phyloP scores from a whole-genome alignment of 345 rosid species.

The Murraya paniculata region DNA sequence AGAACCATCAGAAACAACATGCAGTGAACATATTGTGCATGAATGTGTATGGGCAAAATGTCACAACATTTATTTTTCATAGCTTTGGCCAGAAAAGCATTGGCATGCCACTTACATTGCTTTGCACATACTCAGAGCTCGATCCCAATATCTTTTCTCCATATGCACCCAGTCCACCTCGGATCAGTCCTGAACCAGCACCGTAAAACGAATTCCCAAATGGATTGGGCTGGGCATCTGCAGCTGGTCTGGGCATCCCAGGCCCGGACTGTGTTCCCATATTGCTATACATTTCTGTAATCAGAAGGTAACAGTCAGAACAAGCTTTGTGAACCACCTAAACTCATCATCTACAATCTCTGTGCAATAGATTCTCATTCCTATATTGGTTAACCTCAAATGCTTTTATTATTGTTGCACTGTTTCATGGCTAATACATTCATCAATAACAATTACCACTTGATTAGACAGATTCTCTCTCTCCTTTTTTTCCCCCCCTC shows the following conservation, averaged over 20 bases:
- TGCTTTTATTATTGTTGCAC: background rate
- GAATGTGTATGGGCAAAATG: background rate
- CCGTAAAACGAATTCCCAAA: constrained; percentile 90
- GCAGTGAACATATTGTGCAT: background rate
- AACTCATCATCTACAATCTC: background rate
- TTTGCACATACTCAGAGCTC: constrained; percentile 96
- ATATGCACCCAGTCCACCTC: constrained; percentile 89
- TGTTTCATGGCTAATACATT: background rate
- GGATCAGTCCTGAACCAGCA: constrained; percentile 90
- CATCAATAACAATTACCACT: background rate
- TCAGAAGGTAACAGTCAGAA: constrained; percentile 5
- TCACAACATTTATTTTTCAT: background rate
- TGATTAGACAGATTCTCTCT: background rate
- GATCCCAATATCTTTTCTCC: constrained; percentile 90
- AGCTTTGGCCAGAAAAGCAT: constrained; percentile 7
- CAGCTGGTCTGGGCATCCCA: constrained; percentile 65
- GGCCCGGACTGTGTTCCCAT: constrained; percentile 61
- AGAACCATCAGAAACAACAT: background rate
- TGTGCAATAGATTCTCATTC: background rate
- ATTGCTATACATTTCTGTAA: constrained; percentile 73
- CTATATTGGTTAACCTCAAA: background rate
- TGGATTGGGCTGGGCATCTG: constrained; percentile 72
- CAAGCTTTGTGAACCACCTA: background rate
- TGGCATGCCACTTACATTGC: constrained; percentile 69
- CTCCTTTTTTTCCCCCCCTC: too few species aligned